Evolutionary conservation across 202 grass and related monocot genomes (phyloP), one percentile per base, ranked within the genome.

Genomic region (Zizania palustris): DNA sequence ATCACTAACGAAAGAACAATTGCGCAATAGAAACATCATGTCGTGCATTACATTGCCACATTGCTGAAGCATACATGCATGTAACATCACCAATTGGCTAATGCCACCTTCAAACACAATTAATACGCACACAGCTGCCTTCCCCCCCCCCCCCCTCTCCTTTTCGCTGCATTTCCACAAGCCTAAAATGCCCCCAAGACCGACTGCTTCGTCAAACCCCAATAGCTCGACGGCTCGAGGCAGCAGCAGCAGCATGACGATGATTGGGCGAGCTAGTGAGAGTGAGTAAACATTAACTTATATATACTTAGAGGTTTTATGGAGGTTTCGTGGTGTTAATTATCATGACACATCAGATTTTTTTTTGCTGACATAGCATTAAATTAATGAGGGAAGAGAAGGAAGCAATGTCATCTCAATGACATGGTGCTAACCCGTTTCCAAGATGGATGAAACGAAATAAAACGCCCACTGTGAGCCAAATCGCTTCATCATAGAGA

Each of bases 241-340:
- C n/a, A n/a, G n/a, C n/a, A n/a, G n/a, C n/a, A n/a, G n/a, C n/a
- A n/a, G n/a, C n/a, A n/a, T n/a, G n/a, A n/a, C n/a, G n/a, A 72
- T 76, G 75, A 83, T 83, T 80, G 80, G 83, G 8, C 6, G n/a
- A n/a, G n/a, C n/a, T n/a, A n/a, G 6, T 76, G 42, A 36, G 54
- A 74, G 69, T 78, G 54, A 74, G 69, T 78, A 67, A 77, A 78
- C 28, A 68, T 76, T 90, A 86, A 67, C 51, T n/a, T n/a, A n/a
- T n/a, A n/a, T n/a, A n/a, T n/a, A n/a, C n/a, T n/a, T n/a, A n/a
- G n/a, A n/a, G n/a, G n/a, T n/a, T n/a, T n/a, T n/a, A n/a, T n/a
- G n/a, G n/a, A n/a, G n/a, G n/a, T n/a, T n/a, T n/a, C n/a, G n/a
- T n/a, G n/a, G n/a, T n/a, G n/a, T n/a, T n/a, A n/a, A n/a, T n/a